phyloP scores from a whole-genome alignment of 2,329 filamentous ascomycete species.

The Amesomyces nigricolor region DNA sequence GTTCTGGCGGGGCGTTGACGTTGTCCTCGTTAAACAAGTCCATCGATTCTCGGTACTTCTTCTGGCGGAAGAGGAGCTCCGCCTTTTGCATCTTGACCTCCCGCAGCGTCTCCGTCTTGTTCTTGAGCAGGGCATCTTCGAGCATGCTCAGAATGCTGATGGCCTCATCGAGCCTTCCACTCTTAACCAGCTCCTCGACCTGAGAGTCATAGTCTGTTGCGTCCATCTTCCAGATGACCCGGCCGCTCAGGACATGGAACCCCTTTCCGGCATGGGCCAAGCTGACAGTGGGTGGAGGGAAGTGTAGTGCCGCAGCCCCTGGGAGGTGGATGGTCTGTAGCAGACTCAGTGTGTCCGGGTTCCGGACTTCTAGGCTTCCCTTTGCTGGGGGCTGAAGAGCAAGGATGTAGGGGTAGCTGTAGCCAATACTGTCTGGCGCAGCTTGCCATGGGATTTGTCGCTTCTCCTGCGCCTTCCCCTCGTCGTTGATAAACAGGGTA shows the following conservation, averaged over 20 bases:
- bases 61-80: conserved; percentile 72
- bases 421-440: conserved; percentile 86
- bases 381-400: conserved; percentile 78
- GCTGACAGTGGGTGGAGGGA: conserved; percentile 86
- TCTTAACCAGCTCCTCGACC: conserved; percentile 71
- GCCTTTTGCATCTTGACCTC: conserved; percentile 91
- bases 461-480: conserved; percentile 76
- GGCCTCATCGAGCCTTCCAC: conserved; percentile 77
- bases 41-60: conserved; percentile 78
- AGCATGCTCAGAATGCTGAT: conserved; percentile 84
- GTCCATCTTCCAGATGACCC: conserved; percentile 93
- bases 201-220: conserved; percentile 88
- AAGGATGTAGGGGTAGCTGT: conserved; percentile 93
- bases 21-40: conserved; percentile 81
- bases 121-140: conserved; percentile 80
- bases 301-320: conserved; percentile 78
- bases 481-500: conserved; percentile 80
- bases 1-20: conserved; percentile 81
- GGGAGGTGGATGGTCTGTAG: conserved; percentile 80
- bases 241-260: conserved; percentile 87
- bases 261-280: conserved; percentile 95
- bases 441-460: conserved; percentile 87
- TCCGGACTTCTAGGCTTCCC: conserved; percentile 82
- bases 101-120: conserved; percentile 74
- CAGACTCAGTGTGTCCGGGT: conserved; percentile 84